Percentiles rank a stretch among this genome's conserved stretches.
Conservation (phyloP, 345 rosid species). For the Gynandropsis gynandra region DNA sequence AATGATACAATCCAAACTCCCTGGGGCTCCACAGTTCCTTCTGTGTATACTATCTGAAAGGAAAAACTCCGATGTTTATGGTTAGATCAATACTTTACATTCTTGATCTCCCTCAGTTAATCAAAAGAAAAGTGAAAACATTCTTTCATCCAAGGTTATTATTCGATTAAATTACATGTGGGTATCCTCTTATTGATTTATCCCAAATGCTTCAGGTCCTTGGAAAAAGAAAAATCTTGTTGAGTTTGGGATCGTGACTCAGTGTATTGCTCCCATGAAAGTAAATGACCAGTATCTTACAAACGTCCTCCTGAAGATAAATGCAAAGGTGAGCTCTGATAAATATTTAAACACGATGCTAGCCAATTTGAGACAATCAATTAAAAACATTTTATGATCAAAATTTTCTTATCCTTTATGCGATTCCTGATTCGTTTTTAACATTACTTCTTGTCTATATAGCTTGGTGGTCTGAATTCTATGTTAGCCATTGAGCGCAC, state of each 20-base stretch:
- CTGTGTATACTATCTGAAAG: constrained; percentile 78
- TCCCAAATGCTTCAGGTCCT: constrained; percentile 46
- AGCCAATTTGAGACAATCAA: not conserved
- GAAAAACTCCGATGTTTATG: constrained; percentile 75
- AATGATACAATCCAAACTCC: constrained; percentile 47
- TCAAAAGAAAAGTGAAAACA: no score
- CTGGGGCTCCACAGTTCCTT: constrained; percentile 65
- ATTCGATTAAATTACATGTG: not conserved
- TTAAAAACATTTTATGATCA: not conserved
- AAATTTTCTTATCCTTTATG: constrained; percentile 4
- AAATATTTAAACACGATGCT: not conserved
- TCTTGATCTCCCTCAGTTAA: not conserved
- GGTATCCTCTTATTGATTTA: not conserved
- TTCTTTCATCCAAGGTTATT: not conserved
- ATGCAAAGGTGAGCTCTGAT: constrained; percentile 62
- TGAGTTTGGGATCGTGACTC: constrained; percentile 81
- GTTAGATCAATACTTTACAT: constrained; percentile 27
- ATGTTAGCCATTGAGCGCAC: constrained; percentile 57
- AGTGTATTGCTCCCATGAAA: constrained; percentile 74
- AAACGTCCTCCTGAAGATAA: constrained; percentile 78
- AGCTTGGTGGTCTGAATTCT: constrained; percentile 94
- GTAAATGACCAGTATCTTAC: constrained; percentile 87
- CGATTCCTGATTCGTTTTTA: no score
- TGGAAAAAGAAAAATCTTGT: constrained; percentile 77
- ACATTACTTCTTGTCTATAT: constrained; percentile 5